phyloP scores from a whole-genome alignment of 495 filamentous ascomycete genomes.

The Penicillium diatomitis region DNA sequence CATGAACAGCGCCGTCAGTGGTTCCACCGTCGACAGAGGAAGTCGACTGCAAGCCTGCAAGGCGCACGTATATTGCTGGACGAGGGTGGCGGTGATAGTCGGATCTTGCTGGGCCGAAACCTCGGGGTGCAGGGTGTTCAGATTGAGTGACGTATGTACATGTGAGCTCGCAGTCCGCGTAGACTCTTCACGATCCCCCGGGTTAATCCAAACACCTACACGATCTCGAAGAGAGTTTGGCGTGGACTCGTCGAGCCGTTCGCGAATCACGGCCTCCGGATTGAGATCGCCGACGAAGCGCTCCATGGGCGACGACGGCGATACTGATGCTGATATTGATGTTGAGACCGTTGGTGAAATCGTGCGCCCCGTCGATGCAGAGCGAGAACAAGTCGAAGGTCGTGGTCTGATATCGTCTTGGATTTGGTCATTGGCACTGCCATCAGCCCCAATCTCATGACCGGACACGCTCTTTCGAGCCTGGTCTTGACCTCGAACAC shows the following conservation, averaged over 20 bases:
- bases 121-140: not conserved
- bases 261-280: constrained; percentile 39
- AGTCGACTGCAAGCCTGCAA: constrained; percentile 22
- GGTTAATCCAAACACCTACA: constrained; percentile 37
- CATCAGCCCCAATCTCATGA: too few relatives aligned
- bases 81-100: constrained; percentile 17
- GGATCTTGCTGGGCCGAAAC: constrained; percentile 7
- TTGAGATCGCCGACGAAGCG: constrained; percentile 42
- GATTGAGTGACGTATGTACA: constrained; percentile 1
- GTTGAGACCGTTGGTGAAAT: too few relatives aligned
- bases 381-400: too few relatives aligned
- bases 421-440: too few relatives aligned
- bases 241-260: constrained; percentile 20
- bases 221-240: constrained; percentile 28
- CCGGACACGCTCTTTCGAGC: too few relatives aligned
- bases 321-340: too few relatives aligned
- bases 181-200: constrained; percentile 11
- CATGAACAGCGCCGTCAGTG: constrained; percentile 24
- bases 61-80: constrained; percentile 21
- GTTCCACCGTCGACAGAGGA: constrained; percentile 16
- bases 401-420: too few relatives aligned
- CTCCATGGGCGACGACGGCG: constrained; percentile 15
- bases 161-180: not conserved
- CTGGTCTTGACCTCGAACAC: too few relatives aligned
- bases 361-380: too few relatives aligned